phyloP scores from a whole-genome alignment of 331 rosid species.

The Cydonia oblonga region DNA sequence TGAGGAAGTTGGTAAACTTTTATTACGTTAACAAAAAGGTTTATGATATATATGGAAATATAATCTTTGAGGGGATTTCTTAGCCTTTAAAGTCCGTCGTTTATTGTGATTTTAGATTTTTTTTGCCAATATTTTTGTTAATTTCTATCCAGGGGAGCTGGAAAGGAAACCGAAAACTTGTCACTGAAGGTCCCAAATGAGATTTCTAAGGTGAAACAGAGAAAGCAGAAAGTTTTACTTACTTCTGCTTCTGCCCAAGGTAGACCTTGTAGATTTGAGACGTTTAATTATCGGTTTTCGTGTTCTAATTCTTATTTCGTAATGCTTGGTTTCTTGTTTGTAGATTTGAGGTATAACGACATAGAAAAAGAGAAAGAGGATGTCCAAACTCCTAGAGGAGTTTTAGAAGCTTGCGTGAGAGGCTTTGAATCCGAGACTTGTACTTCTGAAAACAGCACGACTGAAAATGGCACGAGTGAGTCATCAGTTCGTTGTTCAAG shows the following conservation, averaged over 20 bases:
- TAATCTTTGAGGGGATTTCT: not conserved
- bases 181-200: conserved; percentile 12
- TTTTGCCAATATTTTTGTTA: conserved; percentile 4
- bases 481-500: conserved; percentile 10
- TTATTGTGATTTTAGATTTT: not conserved
- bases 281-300: not conserved
- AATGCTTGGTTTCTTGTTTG: conserved; percentile 3
- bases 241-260: conserved; percentile 42
- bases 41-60: not conserved
- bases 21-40: not conserved
- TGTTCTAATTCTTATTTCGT: not conserved
- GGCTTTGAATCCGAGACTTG: conserved; percentile 18
- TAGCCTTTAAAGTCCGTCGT: not conserved
- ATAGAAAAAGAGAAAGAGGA: conserved; percentile 56
- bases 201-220: conserved; percentile 2
- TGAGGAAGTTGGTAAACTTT: not conserved
- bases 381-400: conserved; percentile 70
- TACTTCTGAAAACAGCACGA: conserved; percentile 1
- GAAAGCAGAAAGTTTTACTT: conserved; percentile 8
- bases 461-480: conserved; percentile 11
- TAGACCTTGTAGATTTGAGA: conserved; percentile 2
- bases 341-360: conserved; percentile 55
- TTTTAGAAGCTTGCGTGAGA: conserved; percentile 42
- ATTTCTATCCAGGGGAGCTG: conserved; percentile 21
- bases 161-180: not conserved